phyloP scores from a whole-genome alignment of 2,329 filamentous ascomycete species.

The Fusarium subglutinans region DNA sequence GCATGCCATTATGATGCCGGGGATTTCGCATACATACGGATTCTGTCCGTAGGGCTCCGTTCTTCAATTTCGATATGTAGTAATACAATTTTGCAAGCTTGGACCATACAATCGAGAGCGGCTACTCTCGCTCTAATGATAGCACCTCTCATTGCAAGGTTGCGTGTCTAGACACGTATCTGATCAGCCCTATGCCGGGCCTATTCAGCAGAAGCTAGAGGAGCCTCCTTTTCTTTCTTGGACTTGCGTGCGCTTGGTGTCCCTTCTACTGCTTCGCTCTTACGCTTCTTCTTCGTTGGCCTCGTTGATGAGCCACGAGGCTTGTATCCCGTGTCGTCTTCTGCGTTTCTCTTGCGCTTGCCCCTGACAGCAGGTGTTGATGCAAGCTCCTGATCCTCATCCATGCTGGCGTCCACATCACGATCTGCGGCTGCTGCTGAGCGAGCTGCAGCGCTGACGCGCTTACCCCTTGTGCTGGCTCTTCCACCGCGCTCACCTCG shows the following conservation, averaged over 20 bases:
- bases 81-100: conserved; percentile 19
- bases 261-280: conserved; percentile 58
- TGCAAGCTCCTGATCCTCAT: conserved; percentile 49
- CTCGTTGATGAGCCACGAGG: conserved; percentile 65
- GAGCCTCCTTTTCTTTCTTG: conserved; percentile 47
- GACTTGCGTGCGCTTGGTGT: conserved; percentile 49
- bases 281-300: conserved; percentile 67
- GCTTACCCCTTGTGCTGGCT: conserved; percentile 52
- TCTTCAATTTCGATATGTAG: conserved; percentile 15
- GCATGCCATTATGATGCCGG: conserved; percentile 7
- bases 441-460: conserved; percentile 40
- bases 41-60: conserved; percentile 11
- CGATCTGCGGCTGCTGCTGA: conserved; percentile 36
- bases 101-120: conserved; percentile 1
- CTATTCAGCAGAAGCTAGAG: conserved; percentile 46
- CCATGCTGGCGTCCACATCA: conserved; percentile 51
- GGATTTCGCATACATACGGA: conserved; percentile 19
- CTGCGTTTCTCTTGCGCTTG: conserved; percentile 64
- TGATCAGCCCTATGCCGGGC: not conserved
- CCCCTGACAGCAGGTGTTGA: conserved; percentile 48
- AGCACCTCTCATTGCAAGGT: not conserved
- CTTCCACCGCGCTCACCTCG: conserved; percentile 50
- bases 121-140: conserved; percentile 3
- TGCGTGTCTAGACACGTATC: not conserved
- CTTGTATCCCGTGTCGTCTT: conserved; percentile 68